Evolutionary conservation across 495 filamentous ascomycete genomes (phyloP), one percentile per base, ranked within the genome.

Genomic region (Tuber indicum): DNA sequence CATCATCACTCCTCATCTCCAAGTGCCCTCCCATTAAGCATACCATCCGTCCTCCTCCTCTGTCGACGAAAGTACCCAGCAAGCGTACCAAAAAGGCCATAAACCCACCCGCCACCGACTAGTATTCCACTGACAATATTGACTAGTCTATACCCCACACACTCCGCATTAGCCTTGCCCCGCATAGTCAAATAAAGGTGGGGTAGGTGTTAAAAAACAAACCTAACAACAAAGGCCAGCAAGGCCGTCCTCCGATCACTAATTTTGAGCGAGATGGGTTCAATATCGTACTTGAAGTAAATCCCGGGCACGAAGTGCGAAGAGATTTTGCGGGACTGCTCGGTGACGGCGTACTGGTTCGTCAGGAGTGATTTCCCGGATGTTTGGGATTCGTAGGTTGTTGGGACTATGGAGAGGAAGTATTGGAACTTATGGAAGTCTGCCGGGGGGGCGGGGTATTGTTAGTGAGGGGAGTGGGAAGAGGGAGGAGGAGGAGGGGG

Each of bases 221-320:
- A 84, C 82, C 94, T 89, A 80, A 99, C 88, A 49, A 94, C 52
- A 81, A 98, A 88, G 39, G 87, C 86, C 75, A 97, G 84, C 74
- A 98, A 87, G 26, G 91, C 87, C 62, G 89, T 90, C 79, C 95
- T 87, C 82, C 91, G 90, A 86, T 98, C 96, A 78, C 91, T 91
- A 74, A 99, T 90, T 41, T 91, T 90, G 44, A 99, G 86, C 80
- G 93, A 84, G 81, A 99, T 95, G 6, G 96, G 96, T 89, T 99
- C 96, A 83, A 99, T 98, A 85, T 98, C 95, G 84, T 95, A 99
- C 87, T 98, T 98, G 88, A 99, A 94, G 85, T 97, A 99, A 79
- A 99, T 92, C 17, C 96, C 96, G 1, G 96, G 96, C 9, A 97
- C 89, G 12, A 87, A 86, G 76, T 87, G 89, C 84, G 97, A 92